These are phyloP conservation scores for Eucalyptus cloeziana DNA, from an alignment of 345 rosid species.

Conservation along the genomic window DNA sequence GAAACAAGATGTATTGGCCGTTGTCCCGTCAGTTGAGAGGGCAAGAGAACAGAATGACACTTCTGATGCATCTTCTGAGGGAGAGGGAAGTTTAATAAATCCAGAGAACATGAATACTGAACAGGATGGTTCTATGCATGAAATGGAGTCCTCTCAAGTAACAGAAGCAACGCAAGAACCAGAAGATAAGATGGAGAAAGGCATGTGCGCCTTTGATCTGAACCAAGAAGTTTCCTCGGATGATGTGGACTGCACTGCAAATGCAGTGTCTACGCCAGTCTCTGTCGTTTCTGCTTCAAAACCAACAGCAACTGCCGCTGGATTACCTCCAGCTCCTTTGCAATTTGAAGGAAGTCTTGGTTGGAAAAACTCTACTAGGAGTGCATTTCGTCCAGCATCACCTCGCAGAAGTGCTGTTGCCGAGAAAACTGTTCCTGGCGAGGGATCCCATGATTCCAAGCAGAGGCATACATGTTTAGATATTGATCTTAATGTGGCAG, in stretches of 20 bases:
- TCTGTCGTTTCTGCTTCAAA: constrained; percentile 57
- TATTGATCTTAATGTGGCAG: constrained; percentile 81
- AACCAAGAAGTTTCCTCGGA: constrained; percentile 73
- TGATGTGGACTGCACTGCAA: constrained; percentile 45
- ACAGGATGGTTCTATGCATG: constrained; percentile 25
- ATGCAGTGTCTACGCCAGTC: constrained; percentile 27
- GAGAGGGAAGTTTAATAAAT: constrained; percentile 3
- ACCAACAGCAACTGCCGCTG: constrained; percentile 29
- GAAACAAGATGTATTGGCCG: constrained; percentile 5
- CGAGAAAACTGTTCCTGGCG: constrained; percentile 11
- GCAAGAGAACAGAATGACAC: constrained; percentile 27
- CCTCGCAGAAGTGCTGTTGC: constrained; percentile 39
- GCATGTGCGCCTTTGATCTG: constrained; percentile 63
- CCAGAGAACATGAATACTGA: constrained; percentile 17
- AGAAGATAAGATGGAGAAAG: constrained; percentile 38
- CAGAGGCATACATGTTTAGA: constrained; percentile 36
- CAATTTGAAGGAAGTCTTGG: constrained; percentile 66
- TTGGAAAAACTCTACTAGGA: constrained; percentile 65
- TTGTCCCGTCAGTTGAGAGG: constrained; percentile 22
- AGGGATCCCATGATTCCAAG: constrained; percentile 31
- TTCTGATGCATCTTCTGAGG: constrained; percentile 18
- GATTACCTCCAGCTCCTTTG: constrained; percentile 44
- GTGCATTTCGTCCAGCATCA: constrained; percentile 63
- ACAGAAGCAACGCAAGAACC: constrained; percentile 44
- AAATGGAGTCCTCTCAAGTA: constrained; percentile 42